Conservation (phyloP, 2,329 filamentous ascomycete species). For the Aspergillus intermedius region DNA sequence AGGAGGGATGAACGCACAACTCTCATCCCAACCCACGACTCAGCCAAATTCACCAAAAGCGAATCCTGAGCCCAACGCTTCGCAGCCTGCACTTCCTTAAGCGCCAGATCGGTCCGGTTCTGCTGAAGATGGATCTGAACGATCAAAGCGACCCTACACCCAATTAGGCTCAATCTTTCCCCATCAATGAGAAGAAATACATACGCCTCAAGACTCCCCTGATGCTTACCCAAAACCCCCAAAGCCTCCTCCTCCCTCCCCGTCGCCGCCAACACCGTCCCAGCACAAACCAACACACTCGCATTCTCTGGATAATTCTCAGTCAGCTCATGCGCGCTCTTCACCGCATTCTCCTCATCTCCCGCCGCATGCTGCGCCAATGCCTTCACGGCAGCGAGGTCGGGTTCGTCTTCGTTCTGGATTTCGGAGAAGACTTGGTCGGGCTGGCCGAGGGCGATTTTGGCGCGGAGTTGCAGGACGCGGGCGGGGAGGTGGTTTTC, state of each 20-base stretch:
- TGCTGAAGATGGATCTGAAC: slow-evolving; percentile 88
- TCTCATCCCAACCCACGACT: slow-evolving; percentile 89
- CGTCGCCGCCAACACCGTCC: slow-evolving; percentile 72
- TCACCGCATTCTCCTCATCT: slow-evolving; percentile 56
- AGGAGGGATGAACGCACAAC: slow-evolving; percentile 51
- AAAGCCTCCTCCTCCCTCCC: slow-evolving; percentile 83
- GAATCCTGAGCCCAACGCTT: slow-evolving; percentile 94
- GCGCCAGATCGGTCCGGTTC: slow-evolving; percentile 81
- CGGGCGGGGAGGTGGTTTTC: slow-evolving; percentile 72
- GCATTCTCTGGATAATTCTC: slow-evolving; percentile 64
- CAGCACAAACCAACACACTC: slow-evolving; percentile 72
- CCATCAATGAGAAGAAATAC: slow-evolving; percentile 19
- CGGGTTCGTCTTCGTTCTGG: slow-evolving; percentile 54
- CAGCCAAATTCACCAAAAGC: slow-evolving; percentile 84
- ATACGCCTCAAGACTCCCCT: slow-evolving; percentile 72
- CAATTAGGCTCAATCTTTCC: slow-evolving; percentile 5
- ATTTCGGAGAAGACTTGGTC: slow-evolving; percentile 64
- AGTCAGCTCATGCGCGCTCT: slow-evolving; percentile 60
- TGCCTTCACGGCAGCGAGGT: slow-evolving; percentile 68
- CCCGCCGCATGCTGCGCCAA: slow-evolving; percentile 63
- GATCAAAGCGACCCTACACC: slow-evolving; percentile 66
- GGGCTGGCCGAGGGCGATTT: slow-evolving; percentile 73
- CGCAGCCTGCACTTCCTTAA: slow-evolving; percentile 81
- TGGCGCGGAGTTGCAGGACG: slow-evolving; percentile 72
- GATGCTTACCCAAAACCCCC: slow-evolving; percentile 70